Conservation (phyloP, 2,329 filamentous ascomycete species). For the Periconia macrospinosa region DNA sequence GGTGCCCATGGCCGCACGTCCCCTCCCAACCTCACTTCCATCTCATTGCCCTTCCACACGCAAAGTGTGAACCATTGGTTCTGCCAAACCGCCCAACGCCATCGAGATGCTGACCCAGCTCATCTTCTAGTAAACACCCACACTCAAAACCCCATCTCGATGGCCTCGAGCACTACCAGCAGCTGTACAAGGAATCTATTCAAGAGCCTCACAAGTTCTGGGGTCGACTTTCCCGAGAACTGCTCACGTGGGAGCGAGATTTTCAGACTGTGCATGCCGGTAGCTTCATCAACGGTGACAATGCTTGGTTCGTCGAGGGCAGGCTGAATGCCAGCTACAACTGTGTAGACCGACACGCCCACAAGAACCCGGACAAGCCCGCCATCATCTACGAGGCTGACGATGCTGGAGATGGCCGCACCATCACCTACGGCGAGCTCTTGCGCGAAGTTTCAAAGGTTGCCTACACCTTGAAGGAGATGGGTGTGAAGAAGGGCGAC, state of each 20-base stretch:
- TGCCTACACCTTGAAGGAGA: slow-evolving; percentile 86
- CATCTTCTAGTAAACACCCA: slow-evolving; percentile 58
- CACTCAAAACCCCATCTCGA: slow-evolving; percentile 60
- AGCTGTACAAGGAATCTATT: slow-evolving; percentile 80
- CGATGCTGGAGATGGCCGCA: slow-evolving; percentile 82
- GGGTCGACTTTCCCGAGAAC: slow-evolving; percentile 80
- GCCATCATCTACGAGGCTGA: slow-evolving; percentile 99
- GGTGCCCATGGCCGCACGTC: slow-evolving; percentile 4
- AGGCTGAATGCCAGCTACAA: slow-evolving; percentile 96
- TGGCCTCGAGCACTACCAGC: slow-evolving; percentile 63
- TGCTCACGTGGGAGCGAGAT: slow-evolving; percentile 86
- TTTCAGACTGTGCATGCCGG: slow-evolving; percentile 88
- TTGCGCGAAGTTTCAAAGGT: slow-evolving; percentile 87
- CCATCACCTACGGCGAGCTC: slow-evolving; percentile 89
- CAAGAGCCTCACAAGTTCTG: slow-evolving; percentile 88
- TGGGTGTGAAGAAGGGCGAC: slow-evolving; percentile 96
- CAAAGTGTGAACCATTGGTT: no score
- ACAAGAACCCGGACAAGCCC: slow-evolving; percentile 87
- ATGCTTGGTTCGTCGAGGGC: slow-evolving; percentile 93
- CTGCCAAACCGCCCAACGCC: neutral
- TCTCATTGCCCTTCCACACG: neutral
- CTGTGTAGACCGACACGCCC: slow-evolving; percentile 94
- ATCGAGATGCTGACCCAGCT: slow-evolving; percentile 10
- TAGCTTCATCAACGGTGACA: slow-evolving; percentile 76
- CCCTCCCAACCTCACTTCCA: neutral